Evolutionary conservation across 179 eudicot genomes (phyloP).

Genomic region (Monotropa hypopitys): DNA sequence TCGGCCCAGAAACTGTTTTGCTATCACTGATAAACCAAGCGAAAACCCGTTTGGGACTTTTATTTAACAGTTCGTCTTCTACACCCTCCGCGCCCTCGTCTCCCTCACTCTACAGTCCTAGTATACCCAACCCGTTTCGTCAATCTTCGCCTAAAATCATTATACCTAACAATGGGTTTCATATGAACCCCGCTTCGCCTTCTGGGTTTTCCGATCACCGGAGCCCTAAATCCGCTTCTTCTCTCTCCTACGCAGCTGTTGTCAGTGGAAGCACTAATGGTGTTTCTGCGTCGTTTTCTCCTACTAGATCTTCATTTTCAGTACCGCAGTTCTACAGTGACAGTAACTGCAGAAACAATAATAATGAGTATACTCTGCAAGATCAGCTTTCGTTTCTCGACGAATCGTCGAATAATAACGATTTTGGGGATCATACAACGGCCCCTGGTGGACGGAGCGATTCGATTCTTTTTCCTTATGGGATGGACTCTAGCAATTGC

Average conservation of each 20-base stretch:
- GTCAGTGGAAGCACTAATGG: slow-evolving; percentile 25
- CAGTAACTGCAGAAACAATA: not conserved
- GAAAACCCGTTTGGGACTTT: slow-evolving; percentile 39
- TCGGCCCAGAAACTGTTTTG: slow-evolving; percentile 49
- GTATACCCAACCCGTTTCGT: slow-evolving; percentile 17
- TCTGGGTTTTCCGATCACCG: slow-evolving; percentile 11
- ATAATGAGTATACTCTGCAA: slow-evolving; percentile 8
- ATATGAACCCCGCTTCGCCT: slow-evolving; percentile 28
- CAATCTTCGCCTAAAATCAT: slow-evolving; percentile 31
- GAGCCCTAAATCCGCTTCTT: slow-evolving; percentile 14
- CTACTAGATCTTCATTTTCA: slow-evolving; percentile 14
- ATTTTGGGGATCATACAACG: slow-evolving; percentile 33
- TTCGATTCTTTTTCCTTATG: slow-evolving; percentile 26
- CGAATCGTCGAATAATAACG: slow-evolving; percentile 23
- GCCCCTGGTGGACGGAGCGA: slow-evolving; percentile 54
- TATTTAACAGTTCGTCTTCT: slow-evolving; percentile 32
- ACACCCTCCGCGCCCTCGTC: slow-evolving; percentile 28
- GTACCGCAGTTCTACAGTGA: not conserved
- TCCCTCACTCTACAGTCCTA: slow-evolving; percentile 17
- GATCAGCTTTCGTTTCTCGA: slow-evolving; percentile 26
- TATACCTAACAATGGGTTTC: slow-evolving; percentile 36
- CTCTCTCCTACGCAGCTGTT: slow-evolving; percentile 36
- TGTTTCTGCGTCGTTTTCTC: slow-evolving; percentile 18
- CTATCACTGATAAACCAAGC: slow-evolving; percentile 45
- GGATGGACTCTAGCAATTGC: slow-evolving; percentile 6